A percentile compares a stretch with the other conserved stretches of the same genome.
Conservation (phyloP, 495 filamentous ascomycete genomes). For the Talaromyces adpressus region DNA sequence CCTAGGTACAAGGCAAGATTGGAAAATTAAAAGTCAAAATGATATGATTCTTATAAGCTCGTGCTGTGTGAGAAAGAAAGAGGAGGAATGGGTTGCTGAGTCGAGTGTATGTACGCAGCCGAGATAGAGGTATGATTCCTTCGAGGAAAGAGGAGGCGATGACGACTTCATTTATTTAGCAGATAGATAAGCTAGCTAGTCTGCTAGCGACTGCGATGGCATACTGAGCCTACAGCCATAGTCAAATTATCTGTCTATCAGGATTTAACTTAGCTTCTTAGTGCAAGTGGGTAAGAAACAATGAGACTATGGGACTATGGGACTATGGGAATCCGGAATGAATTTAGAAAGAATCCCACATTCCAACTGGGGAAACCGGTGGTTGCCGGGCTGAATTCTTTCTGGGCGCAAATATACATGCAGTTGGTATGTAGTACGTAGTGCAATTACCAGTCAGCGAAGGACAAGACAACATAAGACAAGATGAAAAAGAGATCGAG, state of each 20-base stretch:
- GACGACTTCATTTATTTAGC: conserved; percentile 4
- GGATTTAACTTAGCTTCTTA: background rate
- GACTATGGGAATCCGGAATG: background rate
- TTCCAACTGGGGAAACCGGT: background rate
- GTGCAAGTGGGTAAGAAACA: background rate
- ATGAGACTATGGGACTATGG: background rate
- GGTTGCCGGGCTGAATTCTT: background rate
- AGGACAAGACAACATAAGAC: background rate
- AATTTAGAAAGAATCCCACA: background rate
- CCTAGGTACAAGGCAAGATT: background rate
- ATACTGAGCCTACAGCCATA: background rate
- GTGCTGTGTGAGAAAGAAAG: background rate
- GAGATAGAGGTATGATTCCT: background rate
- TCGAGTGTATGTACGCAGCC: background rate
- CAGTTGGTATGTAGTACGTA: background rate
- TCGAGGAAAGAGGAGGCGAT: background rate
- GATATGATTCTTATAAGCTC: background rate
- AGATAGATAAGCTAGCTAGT: background rate
- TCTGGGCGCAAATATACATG: conserved; percentile 1
- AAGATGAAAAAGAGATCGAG: background rate
- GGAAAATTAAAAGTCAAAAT: background rate
- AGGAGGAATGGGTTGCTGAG: background rate
- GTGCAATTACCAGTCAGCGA: background rate
- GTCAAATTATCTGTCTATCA: conserved; percentile 2
- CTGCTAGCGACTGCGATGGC: background rate